Evolutionary conservation across 768 basidiomycete genomes (phyloP), one percentile per base, ranked within the genome.

Genomic region (Chalciporus pseudorubinellus): DNA sequence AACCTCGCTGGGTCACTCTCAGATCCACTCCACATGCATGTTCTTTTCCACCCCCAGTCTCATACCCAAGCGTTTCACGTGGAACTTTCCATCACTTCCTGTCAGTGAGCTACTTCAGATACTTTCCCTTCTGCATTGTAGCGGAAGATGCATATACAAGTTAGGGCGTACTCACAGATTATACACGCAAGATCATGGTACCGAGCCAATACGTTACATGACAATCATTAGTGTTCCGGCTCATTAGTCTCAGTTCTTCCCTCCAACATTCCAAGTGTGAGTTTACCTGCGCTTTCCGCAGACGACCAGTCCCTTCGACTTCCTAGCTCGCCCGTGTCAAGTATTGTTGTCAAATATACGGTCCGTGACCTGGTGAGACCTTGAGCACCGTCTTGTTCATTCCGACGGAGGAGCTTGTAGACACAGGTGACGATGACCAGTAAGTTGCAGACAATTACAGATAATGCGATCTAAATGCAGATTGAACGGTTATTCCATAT

Each of bases 361-460:
- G 28, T 51, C 28, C 39, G 26, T 26, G 26, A 26, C 26, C 24
- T 26, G 10, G 12, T 16, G 19, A 10, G 39, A 22, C 36, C 20
- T 28, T 39, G 49, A 19, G 28, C 42, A 18, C 39, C 10, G 39
- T 54, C 50, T 14, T 44, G 12, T 22, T 40, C 53, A 31, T 13
- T 46, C 18, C 44, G 26, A 24, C 50, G 53, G n/a, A 51, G 9
- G 26, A 46, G 12, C 33, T 44, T 46, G 44, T 51, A 51, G 9
- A 52, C 11, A 19, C 34, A 54, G 4, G 44, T 54, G 13, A 54
- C 44, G 19, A 51, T 33, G 24, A 34, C 50, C 14, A 51, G 33
- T 20, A 51, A 44, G 34, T 54, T n/a, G 38, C 53, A 54, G 29
- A 54, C 34, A 34, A 54, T 39, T 1, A 51, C 29, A 13, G 36